Evolutionary conservation across 306 rosid genomes (phyloP), one percentile per base, ranked within the genome.

Genomic region (Cucumis melo): DNA sequence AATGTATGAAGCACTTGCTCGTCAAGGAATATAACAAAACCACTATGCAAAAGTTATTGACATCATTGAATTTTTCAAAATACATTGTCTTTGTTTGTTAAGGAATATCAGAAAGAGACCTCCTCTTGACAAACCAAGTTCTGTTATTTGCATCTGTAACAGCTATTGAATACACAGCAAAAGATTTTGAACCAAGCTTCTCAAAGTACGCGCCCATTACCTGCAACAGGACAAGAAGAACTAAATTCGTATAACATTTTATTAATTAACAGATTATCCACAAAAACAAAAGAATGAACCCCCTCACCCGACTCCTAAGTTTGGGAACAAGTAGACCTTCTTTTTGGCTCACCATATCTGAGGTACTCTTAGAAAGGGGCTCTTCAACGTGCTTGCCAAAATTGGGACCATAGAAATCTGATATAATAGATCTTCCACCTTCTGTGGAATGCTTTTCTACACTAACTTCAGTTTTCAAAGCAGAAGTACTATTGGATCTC

Each of bases 151-250:
- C 84, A 85, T 88, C 99, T 58, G 91, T 88, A 78, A 95, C 98
- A 70, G 89, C 96, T 80, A 95, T 92, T 71, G 97, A 89, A 84
- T 92, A 95, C 79, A 95, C 99, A 9, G 99, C 99, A 90, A 95
- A 92, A 79, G 97, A 89, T 57, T 92, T 88, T 70, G 99, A 87
- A 54, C 95, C 95, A 73, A 85, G 76, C 84, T 92, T 92, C 85
- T 95, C 99, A 85, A 92, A 92, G 73, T 86, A 90, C 51, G 99
- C 99, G 68, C 99, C 98, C 91, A 89, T 86, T 46, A 95, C 98
- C 99, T 92, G 95, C 68, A 74, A 57, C 23, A 9, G 78, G 73
- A 63, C 74, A 81, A 53, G 63, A 81, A 53, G 63, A 76, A 85
- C 51, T 63, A 82, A 79, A 56, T 24, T 70, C 56, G 84, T 41